Conservation (phyloP, 2,329 filamentous ascomycete genomes). For the Sclerotinia borealis region DNA sequence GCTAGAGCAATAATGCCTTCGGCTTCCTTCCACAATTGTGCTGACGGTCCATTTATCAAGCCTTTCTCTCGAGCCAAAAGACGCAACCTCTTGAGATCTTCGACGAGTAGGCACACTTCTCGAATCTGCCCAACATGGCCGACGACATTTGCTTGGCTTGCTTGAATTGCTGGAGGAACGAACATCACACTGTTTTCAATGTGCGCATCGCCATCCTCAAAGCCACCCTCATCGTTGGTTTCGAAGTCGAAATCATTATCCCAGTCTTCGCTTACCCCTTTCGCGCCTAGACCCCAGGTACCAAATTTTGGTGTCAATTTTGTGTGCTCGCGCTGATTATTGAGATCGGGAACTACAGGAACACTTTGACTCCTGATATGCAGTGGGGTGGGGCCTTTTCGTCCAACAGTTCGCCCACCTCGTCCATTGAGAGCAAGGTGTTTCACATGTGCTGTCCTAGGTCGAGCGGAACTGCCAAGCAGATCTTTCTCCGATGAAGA, state of each 20-base stretch:
- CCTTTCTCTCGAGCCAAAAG: slow-evolving; percentile 63
- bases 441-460: slow-evolving; percentile 71
- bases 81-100: slow-evolving; percentile 73
- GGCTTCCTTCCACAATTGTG: slow-evolving; percentile 68
- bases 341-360: slow-evolving; percentile 60
- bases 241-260: slow-evolving; percentile 81
- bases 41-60: slow-evolving; percentile 54
- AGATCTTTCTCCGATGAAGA: slow-evolving; percentile 55
- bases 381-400: slow-evolving; percentile 57
- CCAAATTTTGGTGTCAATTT: slow-evolving; percentile 66
- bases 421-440: slow-evolving; percentile 60
- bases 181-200: slow-evolving; percentile 47
- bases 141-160: slow-evolving; percentile 74
- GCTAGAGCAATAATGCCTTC: slow-evolving; percentile 85
- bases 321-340: slow-evolving; percentile 43
- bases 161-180: slow-evolving; percentile 74
- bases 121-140: slow-evolving; percentile 79
- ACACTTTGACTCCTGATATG: slow-evolving; percentile 80
- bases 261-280: slow-evolving; percentile 80
- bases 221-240: slow-evolving; percentile 32
- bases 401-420: slow-evolving; percentile 61
- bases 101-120: slow-evolving; percentile 74
- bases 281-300: slow-evolving; percentile 75
- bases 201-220: slow-evolving; percentile 36
- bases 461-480: slow-evolving; percentile 54